Evolutionary conservation across 2,329 filamentous ascomycete genomes (phyloP), one percentile per base, ranked within the genome.

Genomic region (Amylocarpus encephaloides): DNA sequence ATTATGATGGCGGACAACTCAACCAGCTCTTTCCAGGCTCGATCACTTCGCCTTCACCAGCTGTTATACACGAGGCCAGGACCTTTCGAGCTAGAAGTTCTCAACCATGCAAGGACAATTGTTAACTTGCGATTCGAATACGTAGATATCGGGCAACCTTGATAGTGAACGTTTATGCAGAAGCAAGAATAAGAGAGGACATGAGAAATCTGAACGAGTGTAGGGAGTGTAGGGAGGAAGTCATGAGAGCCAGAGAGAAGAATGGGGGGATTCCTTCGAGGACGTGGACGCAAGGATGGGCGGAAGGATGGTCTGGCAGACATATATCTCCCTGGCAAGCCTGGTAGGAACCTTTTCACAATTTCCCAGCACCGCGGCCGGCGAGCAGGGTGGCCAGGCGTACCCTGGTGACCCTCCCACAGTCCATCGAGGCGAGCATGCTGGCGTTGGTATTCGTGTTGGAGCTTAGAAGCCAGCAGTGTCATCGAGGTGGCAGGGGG

Each of bases 201-300:
- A 16, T 11, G 38, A 19, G 18, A 40, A 11, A 16, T 16, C 38
- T 16, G 18, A 16, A 16, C 38, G 13, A 19, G 18, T 11, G 13
- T 16, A 16, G n/a, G 11, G 34, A 36, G 34, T 13, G 34, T 36
- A 19, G 18, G 18, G 18, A 40, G 38, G 38, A 40, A 19, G 18
- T 15, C 38, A 40, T 40, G 18, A n/a, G 33, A 22, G 32, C 6
- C 6, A 33, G 15, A 44, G 9, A 44, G 42, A 13, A 18, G 7
- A 12, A 15, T 26, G 32, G 42, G 26, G 32, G 18, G 26, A 44
- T 32, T 44, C 42, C 42, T 44, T 44, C 33, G 34, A 41, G 34
- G 35, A 47, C 34, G 35, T 40, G 36, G 35, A 30, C 30, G 45
- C 45, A 47, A 40, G 45, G 45, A 47, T 40, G 26, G 26, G 19